Base-by-base conservation (phyloP, 148 eudicot genomes). In the Oxyria digyna region DNA sequence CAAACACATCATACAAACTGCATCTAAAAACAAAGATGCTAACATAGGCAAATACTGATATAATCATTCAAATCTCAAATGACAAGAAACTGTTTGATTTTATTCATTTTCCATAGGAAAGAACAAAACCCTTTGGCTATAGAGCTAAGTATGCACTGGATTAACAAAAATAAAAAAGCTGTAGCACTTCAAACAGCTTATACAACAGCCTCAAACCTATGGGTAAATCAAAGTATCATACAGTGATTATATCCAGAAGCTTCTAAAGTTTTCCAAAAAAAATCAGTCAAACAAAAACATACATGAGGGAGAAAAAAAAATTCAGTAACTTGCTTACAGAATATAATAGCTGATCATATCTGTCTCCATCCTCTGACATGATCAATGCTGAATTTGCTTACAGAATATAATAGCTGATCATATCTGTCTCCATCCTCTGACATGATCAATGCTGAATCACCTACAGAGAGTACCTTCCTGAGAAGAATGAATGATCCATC, bases 241-340 rank as follows among this genome's bases (percentile, higher is more conserved):
- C 38, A 59, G 18, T 59, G 65, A 29, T 24, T 59, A 59, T 13
- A 59, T 59, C 3, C 38, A 59, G 38, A 59, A 27, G 31, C 62
- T 55, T 26, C 62, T 55, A 55, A 14, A n/a, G 18, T 14, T 59
- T 52, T 52, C 6, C 0, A 11, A 59, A 57, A 49, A 55, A 59
- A 59, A 59, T 27, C 20, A 59, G 65, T 59, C 65, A 59, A 27
- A 31, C 38, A 59, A 29, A 15, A 59, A 29, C 35, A 31, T 27
- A 24, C 62, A 55, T 55, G 33, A 55, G 62, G 59, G 5, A 15
- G n/a, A n/a, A 17, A n/a, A 17, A 26, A 55, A 54, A 55, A 55
- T 24, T 59, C 37, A 59, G 37, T 12, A 59, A 9, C 65, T 31
- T 59, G 65, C 65, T 59, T 59, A 59, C 65, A 59, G 37, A 59